phyloP scores from a whole-genome alignment of 2,329 filamentous ascomycete genomes.

The Colletotrichum ledebouriae region DNA sequence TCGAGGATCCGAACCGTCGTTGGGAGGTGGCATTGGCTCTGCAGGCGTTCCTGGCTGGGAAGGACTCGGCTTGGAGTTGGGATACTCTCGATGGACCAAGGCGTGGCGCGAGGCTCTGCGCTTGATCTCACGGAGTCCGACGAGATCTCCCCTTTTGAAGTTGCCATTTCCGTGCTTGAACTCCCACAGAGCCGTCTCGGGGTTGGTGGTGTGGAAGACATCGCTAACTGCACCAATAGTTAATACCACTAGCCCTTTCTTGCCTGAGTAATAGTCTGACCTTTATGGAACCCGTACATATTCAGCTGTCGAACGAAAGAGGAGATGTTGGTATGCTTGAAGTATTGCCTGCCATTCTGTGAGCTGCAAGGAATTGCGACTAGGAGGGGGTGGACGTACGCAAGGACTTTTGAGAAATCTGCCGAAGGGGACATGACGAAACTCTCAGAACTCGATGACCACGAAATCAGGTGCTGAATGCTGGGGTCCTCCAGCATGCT shows the following conservation, averaged over 20 bases:
- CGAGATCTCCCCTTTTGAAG: constrained; percentile 94
- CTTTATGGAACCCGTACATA: constrained; percentile 99
- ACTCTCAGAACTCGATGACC: constrained; percentile 93
- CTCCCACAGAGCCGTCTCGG: constrained; percentile 96
- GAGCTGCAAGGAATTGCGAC: not conserved
- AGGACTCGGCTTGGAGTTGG: constrained; percentile 78
- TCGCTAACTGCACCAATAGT: constrained; percentile 81
- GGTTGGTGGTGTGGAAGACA: constrained; percentile 94
- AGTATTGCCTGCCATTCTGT: constrained; percentile 81
- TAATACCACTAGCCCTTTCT: not conserved
- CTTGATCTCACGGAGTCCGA: constrained; percentile 94
- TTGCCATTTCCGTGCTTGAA: constrained; percentile 98
- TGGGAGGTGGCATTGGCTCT: constrained; percentile 75
- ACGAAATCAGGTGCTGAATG: constrained; percentile 96
- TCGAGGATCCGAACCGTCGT: constrained; percentile 82
- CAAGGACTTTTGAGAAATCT: constrained; percentile 97
- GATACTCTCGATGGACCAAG: constrained; percentile 92
- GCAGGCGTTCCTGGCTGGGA: constrained; percentile 89
- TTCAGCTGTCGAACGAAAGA: constrained; percentile 98
- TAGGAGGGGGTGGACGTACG: constrained; percentile 71
- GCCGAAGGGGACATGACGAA: constrained; percentile 99
- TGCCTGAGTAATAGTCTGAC: constrained; percentile 59
- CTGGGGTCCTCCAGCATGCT: constrained; percentile 97
- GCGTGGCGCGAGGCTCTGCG: constrained; percentile 93
- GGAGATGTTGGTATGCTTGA: constrained; percentile 99